Base-by-base conservation (phyloP, 345 rosid genomes). In the Populus deltoides region DNA sequence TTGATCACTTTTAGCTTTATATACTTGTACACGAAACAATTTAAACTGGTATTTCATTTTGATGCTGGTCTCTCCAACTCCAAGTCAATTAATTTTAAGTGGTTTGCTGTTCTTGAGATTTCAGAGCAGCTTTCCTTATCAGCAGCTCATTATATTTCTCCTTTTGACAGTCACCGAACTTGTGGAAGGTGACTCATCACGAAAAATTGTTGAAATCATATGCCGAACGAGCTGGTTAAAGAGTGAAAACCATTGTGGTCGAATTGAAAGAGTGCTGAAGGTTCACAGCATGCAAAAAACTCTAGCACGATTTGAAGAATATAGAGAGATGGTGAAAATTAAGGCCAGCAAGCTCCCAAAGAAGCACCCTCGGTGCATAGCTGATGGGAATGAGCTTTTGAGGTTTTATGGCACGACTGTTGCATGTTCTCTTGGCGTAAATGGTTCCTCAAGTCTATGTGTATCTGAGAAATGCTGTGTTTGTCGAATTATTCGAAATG, bases 251-350 rank as follows among this genome's bases (percentile, higher is more conserved):
- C 92, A 89, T 72, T 90, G 92, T n/a, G 93, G 98, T 62, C 83
- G 99, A 81, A 92, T 96, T 62, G 98, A 96, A 73, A 78, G 97
- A 78, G 99, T 96, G 33, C 81, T 96, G 79, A 96, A 96, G 83
- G 94, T 96, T 38, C 99, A 96, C 83, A 96, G 92, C 70, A 93
- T 93, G 98, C 99, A 96, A 75, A 93, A 87, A 47, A 93, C 99
- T 8, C 85, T 96, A 12, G 98, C 97, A 67, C 81, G 97, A 63
- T 96, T 96, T 35, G 99, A 96, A 79, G 99, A 96, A 79, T 89
- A 93, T 73, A 88, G 98, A 78, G 98, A 96, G 82, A 86, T 86
- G 73, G 98, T 96, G 29, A 96, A 96, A 82, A 85, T 86, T 41
- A 92, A 90, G 84, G 97, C 97, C 29, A 89, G 92, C 84, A 92